Evolutionary conservation across 2,329 filamentous ascomycete genomes (phyloP).

Genomic region (Knufia fluminis): DNA sequence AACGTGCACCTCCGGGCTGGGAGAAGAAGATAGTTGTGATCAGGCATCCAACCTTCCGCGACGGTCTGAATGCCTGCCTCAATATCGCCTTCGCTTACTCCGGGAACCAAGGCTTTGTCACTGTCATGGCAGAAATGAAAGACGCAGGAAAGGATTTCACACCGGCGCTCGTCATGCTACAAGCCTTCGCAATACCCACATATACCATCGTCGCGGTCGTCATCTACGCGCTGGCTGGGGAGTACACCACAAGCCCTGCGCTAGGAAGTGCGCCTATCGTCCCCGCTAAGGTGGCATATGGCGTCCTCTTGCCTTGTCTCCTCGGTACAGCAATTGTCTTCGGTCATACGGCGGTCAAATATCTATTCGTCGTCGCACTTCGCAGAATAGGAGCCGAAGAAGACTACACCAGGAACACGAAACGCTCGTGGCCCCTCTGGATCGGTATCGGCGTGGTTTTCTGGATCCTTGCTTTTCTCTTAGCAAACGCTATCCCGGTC

Average conservation of each 20-base stretch:
- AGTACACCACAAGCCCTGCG: constrained; percentile 27
- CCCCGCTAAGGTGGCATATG: constrained; percentile 28
- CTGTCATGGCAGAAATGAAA: constrained; percentile 29
- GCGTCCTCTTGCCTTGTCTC: constrained; percentile 29
- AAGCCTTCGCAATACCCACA: constrained; percentile 27
- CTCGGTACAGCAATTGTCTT: constrained; percentile 32
- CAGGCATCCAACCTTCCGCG: constrained; percentile 27
- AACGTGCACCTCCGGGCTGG: background rate
- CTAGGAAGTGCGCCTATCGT: constrained; percentile 25
- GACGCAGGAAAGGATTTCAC: constrained; percentile 27
- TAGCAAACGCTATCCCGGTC: constrained; percentile 79
- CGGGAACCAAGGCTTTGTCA: constrained; percentile 34
- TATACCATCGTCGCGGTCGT: constrained; percentile 27
- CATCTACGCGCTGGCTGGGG: constrained; percentile 29
- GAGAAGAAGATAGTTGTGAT: constrained; percentile 6
- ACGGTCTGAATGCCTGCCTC: constrained; percentile 29
- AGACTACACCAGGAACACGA: constrained; percentile 30
- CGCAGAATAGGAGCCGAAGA: constrained; percentile 23
- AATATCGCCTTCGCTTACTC: constrained; percentile 36
- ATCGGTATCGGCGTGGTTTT: constrained; percentile 35
- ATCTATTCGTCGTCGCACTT: constrained; percentile 29
- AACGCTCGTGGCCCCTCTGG: constrained; percentile 30
- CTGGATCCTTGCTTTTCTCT: constrained; percentile 74
- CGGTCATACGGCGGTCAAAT: constrained; percentile 28
- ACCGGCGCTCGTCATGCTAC: constrained; percentile 34